Evolutionary conservation across 2,329 filamentous ascomycete genomes (phyloP), one percentile per base, ranked within the genome.

Genomic region (Stachybotrys echinatus): DNA sequence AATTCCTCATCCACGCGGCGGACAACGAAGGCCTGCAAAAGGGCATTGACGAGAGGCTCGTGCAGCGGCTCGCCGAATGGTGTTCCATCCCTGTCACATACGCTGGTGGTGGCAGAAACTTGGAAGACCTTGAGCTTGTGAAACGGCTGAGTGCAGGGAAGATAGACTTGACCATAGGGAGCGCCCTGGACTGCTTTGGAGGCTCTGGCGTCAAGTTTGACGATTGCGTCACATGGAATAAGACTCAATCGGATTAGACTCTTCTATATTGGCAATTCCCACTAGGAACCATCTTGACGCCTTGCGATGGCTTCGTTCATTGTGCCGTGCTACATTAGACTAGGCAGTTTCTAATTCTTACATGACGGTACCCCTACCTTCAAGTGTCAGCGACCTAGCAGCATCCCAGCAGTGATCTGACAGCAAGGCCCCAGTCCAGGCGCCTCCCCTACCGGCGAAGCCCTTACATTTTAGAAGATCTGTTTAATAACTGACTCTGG

Each of bases 1-100:
- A 99, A 68, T 97, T 99, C 64, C 80, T 99, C 48, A 94, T 99
- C 63, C 94, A 99, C 66, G 94, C 94, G 17, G 94, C 94, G 40
- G 94, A 99, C 68, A 94, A 96, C 55, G 94, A 99, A 71, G 94
- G 94, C 12, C 76, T 97, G 42, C 94, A 97, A 67, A 81, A 83
- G 61, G 94, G 94, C 44, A 88, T 99, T 55, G 94, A 99, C 61
- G 87, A 94, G 66, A 79, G 86, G 57, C 78, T 99, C 12, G 90
- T 99, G 8, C 70, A 76, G 57, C 82, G 77, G 56, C 74, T 99
- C 47, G 84, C 90, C 2, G 73, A 85, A 56, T 97, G 94, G 91
- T 96, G 90, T 65, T 84, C 76, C 38, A 92, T 96, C 58, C 94
- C 94, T 2, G 88, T 97, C 17, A 99, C 94, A 2, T 99, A 99